These are phyloP conservation scores for Boletus edulis DNA, from an alignment of 768 basidiomycete genomes.

Conservation along the genomic window DNA sequence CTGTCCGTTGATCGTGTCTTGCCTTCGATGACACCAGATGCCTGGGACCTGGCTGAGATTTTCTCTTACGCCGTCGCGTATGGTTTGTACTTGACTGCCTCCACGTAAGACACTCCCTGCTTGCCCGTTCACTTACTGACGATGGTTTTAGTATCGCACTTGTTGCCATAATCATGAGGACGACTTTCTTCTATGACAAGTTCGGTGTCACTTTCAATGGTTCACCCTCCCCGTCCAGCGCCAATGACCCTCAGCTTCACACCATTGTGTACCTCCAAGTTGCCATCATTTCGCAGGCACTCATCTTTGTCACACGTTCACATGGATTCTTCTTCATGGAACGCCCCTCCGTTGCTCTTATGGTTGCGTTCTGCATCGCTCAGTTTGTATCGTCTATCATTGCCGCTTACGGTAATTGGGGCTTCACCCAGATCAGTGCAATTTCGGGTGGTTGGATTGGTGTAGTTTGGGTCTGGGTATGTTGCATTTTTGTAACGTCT, in stretches of 20 bases:
- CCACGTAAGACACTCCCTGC: conserved; percentile 62
- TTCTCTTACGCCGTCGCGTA: conserved; percentile 95
- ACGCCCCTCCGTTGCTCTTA: conserved; percentile 83
- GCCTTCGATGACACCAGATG: conserved; percentile 89
- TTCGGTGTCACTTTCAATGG: conserved; percentile 65
- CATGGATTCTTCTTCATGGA: conserved; percentile 98
- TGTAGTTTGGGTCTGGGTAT: conserved; percentile 94
- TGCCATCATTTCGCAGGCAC: conserved; percentile 97
- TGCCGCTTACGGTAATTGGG: conserved; percentile 90
- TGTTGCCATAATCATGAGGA: conserved; percentile 81
- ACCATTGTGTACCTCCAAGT: conserved; percentile 95
- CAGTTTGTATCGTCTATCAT: conserved; percentile 96
- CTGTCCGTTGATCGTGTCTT: conserved; percentile 93
- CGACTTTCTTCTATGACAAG: conserved; percentile 84
- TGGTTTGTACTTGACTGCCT: conserved; percentile 88
- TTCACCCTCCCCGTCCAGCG: conserved; percentile 19
- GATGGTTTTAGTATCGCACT: conserved; percentile 58
- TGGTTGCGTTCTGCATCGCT: conserved; percentile 88
- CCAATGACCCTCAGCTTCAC: conserved; percentile 75
- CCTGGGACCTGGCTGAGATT: conserved; percentile 96
- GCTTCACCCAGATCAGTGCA: conserved; percentile 79
- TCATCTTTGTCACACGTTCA: conserved; percentile 95
- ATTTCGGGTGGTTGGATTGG: conserved; percentile 96
- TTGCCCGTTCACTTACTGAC: conserved; percentile 8
- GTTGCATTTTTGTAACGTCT: conserved; percentile 37